phyloP scores from a whole-genome alignment of 1,284 basidiomycete genomes.

The Rhodotorula sp. region DNA sequence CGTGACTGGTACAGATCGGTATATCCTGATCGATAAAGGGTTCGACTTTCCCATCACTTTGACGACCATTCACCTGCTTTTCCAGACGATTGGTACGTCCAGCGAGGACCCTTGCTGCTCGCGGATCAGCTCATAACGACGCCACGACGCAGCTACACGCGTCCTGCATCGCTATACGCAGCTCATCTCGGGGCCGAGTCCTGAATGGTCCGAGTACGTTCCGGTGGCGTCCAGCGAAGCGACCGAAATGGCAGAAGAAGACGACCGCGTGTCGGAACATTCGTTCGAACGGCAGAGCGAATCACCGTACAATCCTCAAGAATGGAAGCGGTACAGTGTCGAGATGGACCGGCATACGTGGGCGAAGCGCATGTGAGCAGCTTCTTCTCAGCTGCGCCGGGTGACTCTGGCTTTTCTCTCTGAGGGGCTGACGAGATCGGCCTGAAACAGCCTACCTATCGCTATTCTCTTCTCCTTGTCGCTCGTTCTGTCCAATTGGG shows the following conservation, averaged over 20 bases:
- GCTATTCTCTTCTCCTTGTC: conserved; percentile 39
- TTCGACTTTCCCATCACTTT: conserved; percentile 42
- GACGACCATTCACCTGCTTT: conserved; percentile 32
- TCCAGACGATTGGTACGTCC: conserved; percentile 26
- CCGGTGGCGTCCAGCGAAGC: conserved; percentile 14
- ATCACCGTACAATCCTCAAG: neutral
- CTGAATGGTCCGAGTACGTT: conserved; percentile 10
- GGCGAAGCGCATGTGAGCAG: conserved; percentile 25
- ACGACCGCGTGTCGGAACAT: neutral
- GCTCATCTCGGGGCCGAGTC: conserved; percentile 30
- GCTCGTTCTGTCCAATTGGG: conserved; percentile 38
- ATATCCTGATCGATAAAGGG: conserved; percentile 33
- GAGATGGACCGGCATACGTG: conserved; percentile 24
- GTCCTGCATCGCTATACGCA: conserved; percentile 32
- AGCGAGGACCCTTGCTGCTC: neutral
- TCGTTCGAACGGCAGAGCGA: neutral
- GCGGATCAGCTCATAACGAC: no score
- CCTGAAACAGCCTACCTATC: conserved; percentile 27
- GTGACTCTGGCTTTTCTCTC: neutral
- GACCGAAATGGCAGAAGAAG: neutral
- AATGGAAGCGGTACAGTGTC: conserved; percentile 26
- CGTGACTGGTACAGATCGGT: conserved; percentile 15
- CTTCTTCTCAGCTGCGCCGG: neutral
- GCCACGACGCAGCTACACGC: conserved; percentile 15
- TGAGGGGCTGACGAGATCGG: neutral